A percentile compares a stretch with the other conserved stretches of the same genome.
Evolutionary conservation across 2,329 filamentous ascomycete species (phyloP).

Genomic region (Diaporthe citriasiana): DNA sequence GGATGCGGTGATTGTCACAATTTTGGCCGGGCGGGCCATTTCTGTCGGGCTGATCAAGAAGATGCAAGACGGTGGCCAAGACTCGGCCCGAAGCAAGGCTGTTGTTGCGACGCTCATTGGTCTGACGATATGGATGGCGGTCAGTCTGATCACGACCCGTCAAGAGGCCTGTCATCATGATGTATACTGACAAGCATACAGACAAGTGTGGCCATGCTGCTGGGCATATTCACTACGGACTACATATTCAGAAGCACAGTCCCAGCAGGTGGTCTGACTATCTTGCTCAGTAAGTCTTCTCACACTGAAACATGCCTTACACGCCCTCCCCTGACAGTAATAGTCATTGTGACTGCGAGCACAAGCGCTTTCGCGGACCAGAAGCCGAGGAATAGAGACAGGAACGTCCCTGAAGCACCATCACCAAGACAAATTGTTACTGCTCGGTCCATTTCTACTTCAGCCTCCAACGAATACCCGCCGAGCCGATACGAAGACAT

Average conservation of each 20-base stretch:
- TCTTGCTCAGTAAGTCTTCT: constrained; percentile 62
- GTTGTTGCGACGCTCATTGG: constrained; percentile 59
- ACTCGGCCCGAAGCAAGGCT: constrained; percentile 55
- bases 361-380: constrained; percentile 51
- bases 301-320: not conserved
- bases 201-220: constrained; percentile 65
- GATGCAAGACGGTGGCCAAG: constrained; percentile 48
- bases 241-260: constrained; percentile 63
- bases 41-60: constrained; percentile 54
- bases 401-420: constrained; percentile 56
- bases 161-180: not conserved
- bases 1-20: constrained; percentile 61
- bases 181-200: constrained; percentile 49
- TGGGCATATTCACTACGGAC: constrained; percentile 60
- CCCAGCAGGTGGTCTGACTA: constrained; percentile 63
- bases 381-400: constrained; percentile 48
- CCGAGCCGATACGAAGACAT: constrained; percentile 64
- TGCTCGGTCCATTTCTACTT: constrained; percentile 57
- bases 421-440: constrained; percentile 54
- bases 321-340: not conserved
- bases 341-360: constrained; percentile 58
- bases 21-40: constrained; percentile 59
- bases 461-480: constrained; percentile 58
- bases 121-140: constrained; percentile 67
- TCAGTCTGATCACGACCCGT: constrained; percentile 52